Conservation (phyloP, 768 basidiomycete genomes). For the Suillus subluteus region DNA sequence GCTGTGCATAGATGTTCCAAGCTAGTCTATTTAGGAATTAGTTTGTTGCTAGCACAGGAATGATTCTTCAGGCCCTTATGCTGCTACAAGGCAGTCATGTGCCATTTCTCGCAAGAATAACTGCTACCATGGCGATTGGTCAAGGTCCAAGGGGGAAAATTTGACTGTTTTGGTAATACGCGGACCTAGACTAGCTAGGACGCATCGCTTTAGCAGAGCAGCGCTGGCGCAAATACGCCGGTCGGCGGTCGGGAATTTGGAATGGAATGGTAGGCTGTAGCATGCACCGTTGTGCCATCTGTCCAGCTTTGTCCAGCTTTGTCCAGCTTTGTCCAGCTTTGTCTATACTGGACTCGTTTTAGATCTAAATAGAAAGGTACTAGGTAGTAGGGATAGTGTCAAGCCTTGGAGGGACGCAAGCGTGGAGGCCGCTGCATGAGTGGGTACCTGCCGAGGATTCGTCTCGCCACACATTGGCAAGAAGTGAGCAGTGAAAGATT, state of each 20-base stretch:
- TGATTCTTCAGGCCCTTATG: neutral
- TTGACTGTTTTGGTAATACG: neutral
- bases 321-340: too few species aligned
- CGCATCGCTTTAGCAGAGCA: neutral
- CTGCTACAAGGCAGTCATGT: neutral
- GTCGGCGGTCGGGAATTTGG: neutral
- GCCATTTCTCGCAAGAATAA: neutral
- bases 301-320: too few species aligned
- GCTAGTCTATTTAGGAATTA: neutral
- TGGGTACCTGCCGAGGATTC: too few species aligned
- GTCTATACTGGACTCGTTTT: too few species aligned
- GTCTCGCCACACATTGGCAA: too few species aligned
- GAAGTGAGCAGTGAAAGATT: too few species aligned
- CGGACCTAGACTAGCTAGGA: neutral
- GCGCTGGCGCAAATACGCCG: neutral
- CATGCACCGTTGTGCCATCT: too few species aligned
- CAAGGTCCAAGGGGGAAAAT: too few species aligned
- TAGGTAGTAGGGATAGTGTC: too few species aligned
- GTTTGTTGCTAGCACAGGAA: neutral
- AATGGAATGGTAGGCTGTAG: neutral
- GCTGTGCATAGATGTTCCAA: neutral
- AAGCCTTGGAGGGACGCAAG: too few species aligned
- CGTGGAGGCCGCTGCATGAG: too few species aligned
- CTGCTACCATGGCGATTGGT: neutral
- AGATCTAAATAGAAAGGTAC: too few species aligned